Base-by-base conservation (phyloP, 2,329 filamentous ascomycete species). In the Penicillium polonicum region DNA sequence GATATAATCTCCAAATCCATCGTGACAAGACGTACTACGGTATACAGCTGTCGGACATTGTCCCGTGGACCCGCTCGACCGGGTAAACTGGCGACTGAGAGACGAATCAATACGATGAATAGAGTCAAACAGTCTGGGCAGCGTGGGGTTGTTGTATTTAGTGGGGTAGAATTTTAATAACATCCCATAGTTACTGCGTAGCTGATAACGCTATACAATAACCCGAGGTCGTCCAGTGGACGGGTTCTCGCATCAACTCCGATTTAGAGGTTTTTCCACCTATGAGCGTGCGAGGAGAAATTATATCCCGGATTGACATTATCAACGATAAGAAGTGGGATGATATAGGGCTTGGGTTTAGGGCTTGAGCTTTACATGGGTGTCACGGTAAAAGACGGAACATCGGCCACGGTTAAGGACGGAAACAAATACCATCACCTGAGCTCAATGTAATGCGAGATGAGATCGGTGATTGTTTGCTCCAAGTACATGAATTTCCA, bases 231-330 rank as follows among this genome's bases (percentile, higher is more conserved):
- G 4, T 33, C 19, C 1, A 46, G 29, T 46, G 44, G 44, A 33
- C 29, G 44, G 44, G 27, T 38, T 43, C 52, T 64, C 60, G 63
- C 55, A 62, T 55, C 58, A 58, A 53, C 46, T 61, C 58, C 61
- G 58, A 64, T 42, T 17, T 29, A 12, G 19, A 38, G 45, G 43
- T 60, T 68, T 63, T 61, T 65, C 68, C 68, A 60, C 68, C 68
- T 62, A 70, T 70, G n/a, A 59, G 38, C 33, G 29, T 12, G 5
- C 3, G 17, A 25, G 50, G 51, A 63, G 38, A 61, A 55, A 60
- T 27, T 19, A 23, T 19, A 36, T 52, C 35, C 48, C n/a, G 46
- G 35, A 13, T 15, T 39, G 19, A 4, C 13, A 41, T 60, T 59
- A 59, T 59, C 55, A 19, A 35, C 9, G 49, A 61, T 59, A 57